Conservation (phyloP, 805 yeast genomes). For the Zygosaccharomyces kombuchaensis region DNA sequence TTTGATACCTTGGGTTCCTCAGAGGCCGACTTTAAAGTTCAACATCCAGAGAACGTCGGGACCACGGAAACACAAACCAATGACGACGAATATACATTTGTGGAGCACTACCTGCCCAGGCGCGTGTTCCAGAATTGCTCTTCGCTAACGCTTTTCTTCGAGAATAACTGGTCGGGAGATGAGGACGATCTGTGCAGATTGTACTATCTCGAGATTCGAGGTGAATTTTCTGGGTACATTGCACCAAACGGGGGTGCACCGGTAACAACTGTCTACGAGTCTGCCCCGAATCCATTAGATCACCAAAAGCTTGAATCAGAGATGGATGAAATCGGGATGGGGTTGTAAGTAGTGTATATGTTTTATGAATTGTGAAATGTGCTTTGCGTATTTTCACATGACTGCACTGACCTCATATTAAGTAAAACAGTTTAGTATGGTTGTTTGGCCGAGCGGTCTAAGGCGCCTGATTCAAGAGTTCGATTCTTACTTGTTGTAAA, state of each 20-base stretch:
- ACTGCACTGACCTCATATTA: too few relatives aligned
- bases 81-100: conserved; percentile 51
- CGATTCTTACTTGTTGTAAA: conserved; percentile 19
- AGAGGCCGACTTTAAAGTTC: conserved; percentile 48
- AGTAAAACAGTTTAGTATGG: conserved; percentile 13
- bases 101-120: conserved; percentile 79
- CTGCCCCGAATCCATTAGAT: conserved; percentile 90
- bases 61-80: conserved; percentile 37
- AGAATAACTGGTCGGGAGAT: conserved; percentile 59
- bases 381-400: too few relatives aligned
- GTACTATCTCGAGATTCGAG: conserved; percentile 74
- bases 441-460: conserved; percentile 34
- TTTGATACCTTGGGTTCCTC: conserved; percentile 55
- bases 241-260: conserved; percentile 39
- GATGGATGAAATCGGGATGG: conserved; percentile 14
- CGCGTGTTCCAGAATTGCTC: conserved; percentile 66
- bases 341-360: conserved; percentile 8
- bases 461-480: conserved; percentile 32
- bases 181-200: conserved; percentile 55
- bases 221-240: conserved; percentile 45
- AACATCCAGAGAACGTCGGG: conserved; percentile 62
- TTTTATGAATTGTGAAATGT: too few relatives aligned
- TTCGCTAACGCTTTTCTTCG: conserved; percentile 62
- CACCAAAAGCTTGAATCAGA: conserved; percentile 47
- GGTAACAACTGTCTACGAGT: conserved; percentile 72